These are phyloP conservation scores for Cucurbita ficifolia DNA, from an alignment of 306 rosid genomes.

Conservation along the genomic window DNA sequence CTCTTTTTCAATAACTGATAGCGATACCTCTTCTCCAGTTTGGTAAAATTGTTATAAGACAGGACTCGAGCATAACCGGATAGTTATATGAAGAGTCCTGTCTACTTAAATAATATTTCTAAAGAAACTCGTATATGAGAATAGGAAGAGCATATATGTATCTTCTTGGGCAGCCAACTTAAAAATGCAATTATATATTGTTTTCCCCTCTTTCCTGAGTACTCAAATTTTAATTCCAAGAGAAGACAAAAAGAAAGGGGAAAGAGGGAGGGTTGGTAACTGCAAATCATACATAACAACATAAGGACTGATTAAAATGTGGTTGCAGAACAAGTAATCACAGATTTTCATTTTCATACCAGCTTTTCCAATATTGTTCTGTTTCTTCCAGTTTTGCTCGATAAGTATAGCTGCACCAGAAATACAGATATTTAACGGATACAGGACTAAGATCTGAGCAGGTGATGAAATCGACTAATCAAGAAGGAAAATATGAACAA, in stretches of 20 bases:
- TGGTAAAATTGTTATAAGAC: no score
- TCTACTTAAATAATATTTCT: no score
- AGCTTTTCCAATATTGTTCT: conserved; percentile 90
- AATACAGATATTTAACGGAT: conserved; percentile 16
- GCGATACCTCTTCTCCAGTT: no score
- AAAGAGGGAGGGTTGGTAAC: neutral
- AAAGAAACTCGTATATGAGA: neutral
- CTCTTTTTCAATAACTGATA: no score
- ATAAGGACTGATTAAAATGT: neutral
- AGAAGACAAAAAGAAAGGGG: neutral
- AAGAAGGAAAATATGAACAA: conserved; percentile 4
- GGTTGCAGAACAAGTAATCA: no score
- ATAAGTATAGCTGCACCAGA: conserved; percentile 64
- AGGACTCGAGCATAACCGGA: no score
- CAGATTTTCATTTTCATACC: conserved; percentile 29
- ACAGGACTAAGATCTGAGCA: conserved; percentile 1
- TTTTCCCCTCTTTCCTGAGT: neutral
- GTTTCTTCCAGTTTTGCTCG: conserved; percentile 69
- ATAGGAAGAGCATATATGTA: neutral
- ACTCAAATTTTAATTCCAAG: neutral
- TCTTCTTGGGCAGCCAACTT: neutral
- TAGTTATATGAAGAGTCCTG: no score
- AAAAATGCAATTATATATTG: neutral
- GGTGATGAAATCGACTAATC: conserved; percentile 7
- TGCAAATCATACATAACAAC: neutral